These are phyloP conservation scores for Malassezia furfur DNA, from an alignment of 1,284 basidiomycete genomes.

Conservation along the genomic window DNA sequence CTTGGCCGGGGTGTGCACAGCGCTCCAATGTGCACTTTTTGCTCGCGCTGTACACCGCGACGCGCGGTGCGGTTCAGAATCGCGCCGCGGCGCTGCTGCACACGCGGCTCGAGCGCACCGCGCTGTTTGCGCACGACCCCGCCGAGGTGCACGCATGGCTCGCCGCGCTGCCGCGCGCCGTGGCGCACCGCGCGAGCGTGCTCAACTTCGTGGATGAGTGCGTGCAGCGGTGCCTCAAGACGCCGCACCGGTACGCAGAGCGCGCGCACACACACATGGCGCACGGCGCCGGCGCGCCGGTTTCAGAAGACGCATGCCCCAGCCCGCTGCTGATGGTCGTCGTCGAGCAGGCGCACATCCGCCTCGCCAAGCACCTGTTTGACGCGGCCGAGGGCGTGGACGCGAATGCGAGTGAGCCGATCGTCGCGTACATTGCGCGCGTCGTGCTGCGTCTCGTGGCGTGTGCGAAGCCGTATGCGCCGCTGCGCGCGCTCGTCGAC, in stretches of 20 bases:
- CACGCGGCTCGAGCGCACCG: constrained; percentile 55
- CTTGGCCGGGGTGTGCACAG: constrained; percentile 46
- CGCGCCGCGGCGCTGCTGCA: constrained; percentile 23
- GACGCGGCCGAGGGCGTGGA: constrained; percentile 55
- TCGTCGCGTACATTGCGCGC: constrained; percentile 11
- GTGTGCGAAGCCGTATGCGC: neutral
- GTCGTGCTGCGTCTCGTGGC: constrained; percentile 52
- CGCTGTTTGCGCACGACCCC: constrained; percentile 71
- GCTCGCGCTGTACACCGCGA: constrained; percentile 21
- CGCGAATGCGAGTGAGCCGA: constrained; percentile 5
- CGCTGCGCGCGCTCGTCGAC: constrained; percentile 1
- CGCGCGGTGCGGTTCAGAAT: constrained; percentile 20
- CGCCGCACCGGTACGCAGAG: constrained; percentile 79
- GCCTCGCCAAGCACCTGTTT: constrained; percentile 51
- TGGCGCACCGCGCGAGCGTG: constrained; percentile 55
- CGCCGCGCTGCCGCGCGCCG: constrained; percentile 53
- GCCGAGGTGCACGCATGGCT: constrained; percentile 71
- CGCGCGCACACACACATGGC: constrained; percentile 51
- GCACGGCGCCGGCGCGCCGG: constrained; percentile 6
- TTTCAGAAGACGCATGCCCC: constrained; percentile 50
- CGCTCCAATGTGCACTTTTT: constrained; percentile 29
- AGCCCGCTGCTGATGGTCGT: constrained; percentile 61
- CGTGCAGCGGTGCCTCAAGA: constrained; percentile 69
- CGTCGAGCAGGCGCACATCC: constrained; percentile 42
- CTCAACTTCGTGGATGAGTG: constrained; percentile 76